Conservation (phyloP, 148 eudicot species). For the Arbutus unedo region DNA sequence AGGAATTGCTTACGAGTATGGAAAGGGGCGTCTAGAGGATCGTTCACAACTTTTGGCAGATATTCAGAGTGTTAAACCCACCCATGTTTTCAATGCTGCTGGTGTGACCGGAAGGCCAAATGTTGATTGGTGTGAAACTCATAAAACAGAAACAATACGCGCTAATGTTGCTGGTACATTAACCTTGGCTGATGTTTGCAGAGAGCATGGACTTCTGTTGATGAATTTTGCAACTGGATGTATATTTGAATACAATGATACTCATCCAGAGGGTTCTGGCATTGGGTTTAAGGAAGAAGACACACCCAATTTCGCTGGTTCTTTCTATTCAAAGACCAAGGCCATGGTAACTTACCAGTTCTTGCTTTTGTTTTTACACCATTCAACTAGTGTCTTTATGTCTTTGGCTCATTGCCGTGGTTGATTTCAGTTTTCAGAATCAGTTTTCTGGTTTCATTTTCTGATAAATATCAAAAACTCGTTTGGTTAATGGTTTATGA, state of each 20-base stretch:
- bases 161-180: conserved; percentile 68
- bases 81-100: conserved; percentile 77
- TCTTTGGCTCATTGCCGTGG: not conserved
- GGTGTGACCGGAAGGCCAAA: conserved; percentile 69
- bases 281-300: conserved; percentile 77
- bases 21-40: conserved; percentile 64
- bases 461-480: not conserved
- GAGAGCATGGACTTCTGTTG: conserved; percentile 54
- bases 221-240: conserved; percentile 74
- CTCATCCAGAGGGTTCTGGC: conserved; percentile 61
- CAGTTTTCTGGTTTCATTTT: not conserved
- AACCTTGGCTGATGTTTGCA: conserved; percentile 66
- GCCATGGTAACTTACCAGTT: conserved; percentile 50
- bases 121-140: conserved; percentile 80
- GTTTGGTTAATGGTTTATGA: not conserved
- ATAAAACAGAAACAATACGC: conserved; percentile 56
- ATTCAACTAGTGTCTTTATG: not conserved
- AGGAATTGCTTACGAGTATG: conserved; percentile 61
- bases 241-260: conserved; percentile 63
- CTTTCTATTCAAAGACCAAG: conserved; percentile 75
- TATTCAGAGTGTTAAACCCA: conserved; percentile 58
- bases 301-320: conserved; percentile 61
- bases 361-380: not conserved
- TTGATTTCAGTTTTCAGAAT: not conserved
- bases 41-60: conserved; percentile 47